Percentiles rank a stretch among this genome's conserved stretches.
Evolutionary conservation across 176 grass and related monocot species (phyloP).

Genomic region (Carex pumila): DNA sequence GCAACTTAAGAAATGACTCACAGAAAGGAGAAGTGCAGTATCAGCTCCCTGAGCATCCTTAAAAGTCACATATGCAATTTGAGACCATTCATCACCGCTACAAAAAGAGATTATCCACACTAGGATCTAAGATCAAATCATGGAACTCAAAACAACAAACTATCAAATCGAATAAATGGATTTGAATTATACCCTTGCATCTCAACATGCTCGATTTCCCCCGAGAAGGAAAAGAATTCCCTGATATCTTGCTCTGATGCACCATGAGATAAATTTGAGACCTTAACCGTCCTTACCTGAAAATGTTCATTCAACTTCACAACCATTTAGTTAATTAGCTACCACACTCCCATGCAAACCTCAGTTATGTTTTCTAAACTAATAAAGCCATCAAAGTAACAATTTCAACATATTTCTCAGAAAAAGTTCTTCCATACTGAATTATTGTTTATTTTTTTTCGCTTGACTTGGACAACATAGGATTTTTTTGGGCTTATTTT

Average conservation of each 20-base stretch:
- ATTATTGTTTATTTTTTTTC: neutral
- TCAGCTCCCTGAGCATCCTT: constrained; percentile 83
- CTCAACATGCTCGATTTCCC: constrained; percentile 84
- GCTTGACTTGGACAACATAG: neutral
- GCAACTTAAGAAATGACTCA: constrained; percentile 25
- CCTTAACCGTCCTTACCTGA: constrained; percentile 78
- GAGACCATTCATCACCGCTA: constrained; percentile 91
- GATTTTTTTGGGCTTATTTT: neutral
- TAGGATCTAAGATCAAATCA: neutral
- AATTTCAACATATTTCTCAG: neutral
- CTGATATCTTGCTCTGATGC: constrained; percentile 81
- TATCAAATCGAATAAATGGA: neutral
- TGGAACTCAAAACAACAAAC: neutral
- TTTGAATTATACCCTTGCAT: constrained; percentile 49
- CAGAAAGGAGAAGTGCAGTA: constrained; percentile 93
- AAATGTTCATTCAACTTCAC: constrained; percentile 18
- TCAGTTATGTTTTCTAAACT: constrained; percentile 4
- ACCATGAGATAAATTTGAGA: constrained; percentile 72
- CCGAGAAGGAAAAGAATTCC: constrained; percentile 95
- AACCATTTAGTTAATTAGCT: constrained; percentile 16
- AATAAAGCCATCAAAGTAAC: neutral
- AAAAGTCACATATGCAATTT: constrained; percentile 97
- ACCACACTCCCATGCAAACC: neutral
- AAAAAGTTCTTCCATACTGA: neutral
- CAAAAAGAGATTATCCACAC: neutral